Base-by-base conservation (phyloP, 768 basidiomycete species). In the Auriculariales sp. region DNA sequence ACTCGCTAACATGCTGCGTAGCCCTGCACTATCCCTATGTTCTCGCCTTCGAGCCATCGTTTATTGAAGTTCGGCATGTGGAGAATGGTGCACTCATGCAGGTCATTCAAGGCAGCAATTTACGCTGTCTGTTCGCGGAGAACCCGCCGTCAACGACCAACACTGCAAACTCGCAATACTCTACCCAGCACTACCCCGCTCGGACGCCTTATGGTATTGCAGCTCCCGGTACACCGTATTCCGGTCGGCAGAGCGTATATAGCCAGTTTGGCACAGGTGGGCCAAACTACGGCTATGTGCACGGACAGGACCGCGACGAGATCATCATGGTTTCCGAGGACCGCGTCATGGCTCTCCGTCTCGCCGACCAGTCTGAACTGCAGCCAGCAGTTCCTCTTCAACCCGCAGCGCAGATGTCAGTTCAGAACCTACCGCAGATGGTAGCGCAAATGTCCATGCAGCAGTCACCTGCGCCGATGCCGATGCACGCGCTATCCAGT, bases 21-120 rank as follows among this genome's bases (percentile, higher is more conserved):
- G 94, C 94, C 2, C 76, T 98, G 11, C 88, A 92, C 60, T 93
- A 92, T 66, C 94, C 95, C 1, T 99, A 91, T 63, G 89, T 98
- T 25, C 71, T 99, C 46, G 95, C 94, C 0, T 93, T 99, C 61
- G 95, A 98, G 61, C 84, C 92, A 4, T 83, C 84, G 1, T 99
- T 99, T 61, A 84, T 98, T 58, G 95, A 99, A 66, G 83, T 99
- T 46, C 81, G 92, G 28, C 87, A 98, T 61, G 90, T 99, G 50
- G 90, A 94, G 60, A 91, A 84, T 2, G 92, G 95, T 10, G 68
- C 78, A 31, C 75, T 98, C 63, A 81, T 87, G 24, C 95, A 99
- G 69, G 87, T 99, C 57, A 95, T 97, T 48, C 88, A 92, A 61
- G 89, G 92, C 53, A 82, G 82, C 57, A 90, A 92, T 61, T 71